Evolutionary conservation across 2,329 filamentous ascomycete species (phyloP), one percentile per base, ranked within the genome.

Genomic region (Annulohypoxylon truncatum): DNA sequence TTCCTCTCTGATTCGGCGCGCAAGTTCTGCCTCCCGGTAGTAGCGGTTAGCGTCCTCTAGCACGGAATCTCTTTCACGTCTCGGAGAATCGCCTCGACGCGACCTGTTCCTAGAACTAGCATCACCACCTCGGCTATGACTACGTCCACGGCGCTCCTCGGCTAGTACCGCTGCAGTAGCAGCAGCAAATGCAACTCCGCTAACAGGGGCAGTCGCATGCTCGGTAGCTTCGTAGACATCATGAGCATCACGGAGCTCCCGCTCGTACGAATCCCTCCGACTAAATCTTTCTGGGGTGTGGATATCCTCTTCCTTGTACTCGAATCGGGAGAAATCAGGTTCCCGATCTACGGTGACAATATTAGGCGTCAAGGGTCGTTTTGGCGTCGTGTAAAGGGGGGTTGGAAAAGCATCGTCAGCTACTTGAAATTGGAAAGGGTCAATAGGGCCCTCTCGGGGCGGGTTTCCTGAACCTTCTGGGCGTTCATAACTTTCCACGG

Each of bases 341-440:
- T 85, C 85, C 29, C 84, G 82, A 28, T 85, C 83, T 48, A 88
- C 82, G 2, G 85, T 87, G 40, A 85, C 78, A 46, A 89, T 77
- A 63, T 79, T 80, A 5, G 84, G 86, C 3, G 83, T 85, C 64
- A 84, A 69, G 1, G 83, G 81, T 50, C 81, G 79, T 35, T 75
- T 73, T 0, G 82, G 80, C 10, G 79, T 81, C 20, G 75, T 72
- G 60, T 76, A 72, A 29, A 75, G 69, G 2, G 85, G 82, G 8
- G 83, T 83, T 51, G 79, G 77, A 64, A 86, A 86, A n/a, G 82
- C 82, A 71, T 85, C 82, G 64, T 85, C 80, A 42, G 81, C 69
- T 65, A 89, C 84, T 75, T 85, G 86, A 72, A 81, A 89, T 74
- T 87, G 82, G 74, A 89, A 89, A 15, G 87, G 85, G 76, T 90